These are phyloP conservation scores for Mucor racemosus DNA, from an alignment of 371 early-diverging fungal genomes.

Conservation along the genomic window DNA sequence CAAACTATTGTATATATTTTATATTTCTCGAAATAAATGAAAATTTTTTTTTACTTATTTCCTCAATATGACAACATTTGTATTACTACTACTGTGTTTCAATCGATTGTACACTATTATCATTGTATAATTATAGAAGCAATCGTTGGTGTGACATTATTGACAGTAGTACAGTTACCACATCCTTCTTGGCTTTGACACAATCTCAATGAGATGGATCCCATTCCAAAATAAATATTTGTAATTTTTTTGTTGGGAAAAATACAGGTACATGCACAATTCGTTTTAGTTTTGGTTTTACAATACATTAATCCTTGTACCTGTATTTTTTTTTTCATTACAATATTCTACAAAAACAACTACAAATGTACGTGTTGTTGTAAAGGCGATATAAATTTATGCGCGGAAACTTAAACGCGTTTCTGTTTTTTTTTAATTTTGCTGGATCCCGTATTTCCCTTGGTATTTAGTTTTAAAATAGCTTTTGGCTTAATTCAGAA, in stretches of 20 bases:
- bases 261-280: neutral
- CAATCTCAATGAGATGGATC: neutral
- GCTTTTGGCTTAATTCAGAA: too few species aligned
- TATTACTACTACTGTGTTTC: constrained; percentile 2
- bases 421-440: too few species aligned
- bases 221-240: neutral
- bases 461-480: neutral
- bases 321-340: neutral
- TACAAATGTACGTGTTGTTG: neutral
- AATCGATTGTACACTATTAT: neutral
- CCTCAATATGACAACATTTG: constrained; percentile 6
- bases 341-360: neutral
- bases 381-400: neutral
- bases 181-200: constrained; percentile 5
- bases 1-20: neutral
- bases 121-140: neutral
- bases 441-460: neutral
- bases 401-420: neutral
- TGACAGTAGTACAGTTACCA: constrained; percentile 9
- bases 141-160: constrained; percentile 6
- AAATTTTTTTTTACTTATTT: neutral
- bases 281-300: neutral
- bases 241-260: neutral
- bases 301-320: neutral
- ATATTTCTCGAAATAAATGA: neutral